Conservation (phyloP, 345 rosid genomes). For the Gossypium longicalyx region DNA sequence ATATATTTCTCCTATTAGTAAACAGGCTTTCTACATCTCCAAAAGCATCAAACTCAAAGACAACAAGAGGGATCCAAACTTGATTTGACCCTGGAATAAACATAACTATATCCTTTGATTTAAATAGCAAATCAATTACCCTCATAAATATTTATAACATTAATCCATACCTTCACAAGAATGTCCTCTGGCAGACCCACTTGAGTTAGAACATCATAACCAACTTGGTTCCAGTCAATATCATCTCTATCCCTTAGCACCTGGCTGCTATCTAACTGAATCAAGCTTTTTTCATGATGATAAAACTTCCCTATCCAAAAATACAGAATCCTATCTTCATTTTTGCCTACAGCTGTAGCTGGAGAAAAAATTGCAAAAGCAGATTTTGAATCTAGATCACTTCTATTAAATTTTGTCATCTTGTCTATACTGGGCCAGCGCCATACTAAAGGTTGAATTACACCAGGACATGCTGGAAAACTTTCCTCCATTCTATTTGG, state of each 20-base stretch:
- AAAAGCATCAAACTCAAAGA: not conserved
- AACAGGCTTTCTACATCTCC: conserved; percentile 5
- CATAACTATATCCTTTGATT: not conserved
- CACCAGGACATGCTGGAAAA: conserved; percentile 22
- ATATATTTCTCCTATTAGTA: not conserved
- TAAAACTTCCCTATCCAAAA: conserved; percentile 83
- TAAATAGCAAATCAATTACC: not conserved
- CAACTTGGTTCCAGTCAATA: conserved; percentile 59
- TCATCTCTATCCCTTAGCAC: conserved; percentile 31
- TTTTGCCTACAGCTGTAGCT: conserved; percentile 34
- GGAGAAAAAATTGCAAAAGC: conserved; percentile 53
- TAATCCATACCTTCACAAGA: conserved; percentile 51
- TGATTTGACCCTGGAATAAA: not conserved
- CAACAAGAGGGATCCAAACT: not conserved
- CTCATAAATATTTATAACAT: not conserved
- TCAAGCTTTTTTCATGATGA: conserved; percentile 33
- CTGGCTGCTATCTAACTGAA: conserved; percentile 40
- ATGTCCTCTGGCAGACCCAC: conserved; percentile 61
- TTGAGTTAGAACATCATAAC: conserved; percentile 46
- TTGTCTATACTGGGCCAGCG: conserved; percentile 77
- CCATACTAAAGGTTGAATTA: conserved; percentile 40
- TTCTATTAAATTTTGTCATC: conserved; percentile 33
- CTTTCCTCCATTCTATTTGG: conserved; percentile 22
- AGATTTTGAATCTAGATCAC: conserved; percentile 56
- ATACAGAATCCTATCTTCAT: conserved; percentile 48